Evolutionary conservation across 192 early-diverging fungal genomes (phyloP), one percentile per base, ranked within the genome.

Genomic region (Rhizophlyctis rosea): DNA sequence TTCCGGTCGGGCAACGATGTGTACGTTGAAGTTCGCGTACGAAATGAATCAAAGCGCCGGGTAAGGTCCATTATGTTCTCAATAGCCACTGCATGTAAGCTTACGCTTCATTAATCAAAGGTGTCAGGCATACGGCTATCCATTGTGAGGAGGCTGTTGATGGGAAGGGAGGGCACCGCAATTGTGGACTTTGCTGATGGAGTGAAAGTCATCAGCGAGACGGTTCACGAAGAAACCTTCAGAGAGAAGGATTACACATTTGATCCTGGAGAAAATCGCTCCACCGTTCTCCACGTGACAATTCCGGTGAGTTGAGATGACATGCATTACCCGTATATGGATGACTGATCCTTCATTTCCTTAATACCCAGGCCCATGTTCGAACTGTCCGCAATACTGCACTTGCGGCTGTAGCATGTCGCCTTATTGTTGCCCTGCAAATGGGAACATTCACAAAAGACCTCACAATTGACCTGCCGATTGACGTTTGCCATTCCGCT

Each of bases 261-360:
- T 65, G 81, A 83, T 67, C 76, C 79, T 29, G 80, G 78, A 25
- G 84, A 86, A 53, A 79, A 81, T 53, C 68, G 81, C 18, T 50
- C 69, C 1, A 79, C 68, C 44, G 81, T 79, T 0, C 24, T 86
- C 30, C 72, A 79, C 55, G 70, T 86, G 49, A 62, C 73, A 49
- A 76, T 86, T n/a, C 84, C 84, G 32, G 80, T 76, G 49, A 31
- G n/a, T n/a, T n/a, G n/a, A n/a, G n/a, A n/a, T n/a, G 23, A n/a
- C n/a, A n/a, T n/a, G n/a, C n/a, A n/a, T n/a, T n/a, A n/a, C n/a
- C n/a, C n/a, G n/a, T n/a, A n/a, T n/a, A n/a, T n/a, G n/a, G n/a
- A n/a, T n/a, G n/a, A n/a, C n/a, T n/a, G n/a, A n/a, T n/a, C n/a
- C n/a, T n/a, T n/a, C n/a, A n/a, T n/a, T n/a, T n/a, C n/a, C n/a